Base-by-base conservation (phyloP, 352 stramenopile species). In the Globisporangium viniferum region DNA sequence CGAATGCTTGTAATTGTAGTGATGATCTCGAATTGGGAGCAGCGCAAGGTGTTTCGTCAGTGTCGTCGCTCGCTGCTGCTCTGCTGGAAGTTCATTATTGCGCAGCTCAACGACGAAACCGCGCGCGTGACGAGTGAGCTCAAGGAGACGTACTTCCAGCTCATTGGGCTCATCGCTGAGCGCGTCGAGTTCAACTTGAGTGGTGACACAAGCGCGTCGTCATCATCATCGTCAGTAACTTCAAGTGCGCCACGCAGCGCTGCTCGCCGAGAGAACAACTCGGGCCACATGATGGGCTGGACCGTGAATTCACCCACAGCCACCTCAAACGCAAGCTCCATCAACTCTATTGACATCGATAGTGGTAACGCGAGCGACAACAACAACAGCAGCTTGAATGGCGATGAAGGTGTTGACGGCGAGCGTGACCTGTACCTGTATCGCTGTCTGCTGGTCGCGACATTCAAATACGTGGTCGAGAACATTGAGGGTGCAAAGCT, bases 381-480 rank as follows among this genome's bases (percentile, higher is more conserved):
- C 46, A 71, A 53, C 31, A 69, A 6, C 64, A 73, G 22, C 60
- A 68, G 27, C 53, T 41, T 29, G 48, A 80, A 64, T 27, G 66
- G 49, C 0, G 74, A 79, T 5, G 76, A 80, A 20, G 69, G 68
- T n/a, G 69, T 60, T 5, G 82, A 90, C 29, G 76, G 74, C 5
- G 79, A 86, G 59, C 73, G 76, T 7, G 81, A 90, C 55, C 68
- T 91, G 31, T 85, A 89, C 56, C 56, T 89, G 46, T 91, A 92
- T 60, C 72, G 84, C 2, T 91, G 82, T 51, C 68, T 90, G 18
- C 71, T 92, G 3, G 81, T 91, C n/a, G 82, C 82, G n/a, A 92
- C 82, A 1, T 92, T 89, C 71, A 89, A 91, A 73, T 81, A 88
- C 58, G 84, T 86, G 3, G 71, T 80, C 12, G 82, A 90, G 62